phyloP scores from a whole-genome alignment of 176 grass and related monocot species.

The Dactylis glomerata region DNA sequence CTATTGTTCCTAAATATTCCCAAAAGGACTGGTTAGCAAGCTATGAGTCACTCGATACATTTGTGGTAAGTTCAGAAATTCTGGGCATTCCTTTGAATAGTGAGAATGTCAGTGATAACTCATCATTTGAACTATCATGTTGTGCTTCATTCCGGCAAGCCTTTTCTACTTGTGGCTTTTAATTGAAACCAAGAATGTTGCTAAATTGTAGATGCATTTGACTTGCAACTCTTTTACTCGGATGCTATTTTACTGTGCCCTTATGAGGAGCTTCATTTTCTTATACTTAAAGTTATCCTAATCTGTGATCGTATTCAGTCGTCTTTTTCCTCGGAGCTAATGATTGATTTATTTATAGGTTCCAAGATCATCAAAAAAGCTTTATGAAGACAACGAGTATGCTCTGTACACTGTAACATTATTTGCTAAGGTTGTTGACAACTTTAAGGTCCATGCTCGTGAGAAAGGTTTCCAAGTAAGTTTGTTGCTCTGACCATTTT shows the following conservation, averaged over 20 bases:
- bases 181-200: background rate
- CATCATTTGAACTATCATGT: background rate
- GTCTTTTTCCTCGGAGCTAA: constrained; percentile 23
- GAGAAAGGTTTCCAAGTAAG: constrained; percentile 92
- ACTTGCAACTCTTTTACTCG: background rate
- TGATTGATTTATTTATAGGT: constrained; percentile 56
- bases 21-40: constrained; percentile 91
- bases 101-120: background rate
- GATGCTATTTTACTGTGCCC: background rate
- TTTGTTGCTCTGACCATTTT: constrained; percentile 13
- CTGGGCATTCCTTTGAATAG: background rate
- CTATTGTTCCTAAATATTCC: constrained; percentile 88
- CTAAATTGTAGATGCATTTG: constrained; percentile 3
- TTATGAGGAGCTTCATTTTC: background rate
- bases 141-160: background rate
- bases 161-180: background rate
- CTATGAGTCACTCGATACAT: constrained; percentile 81
- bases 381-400: constrained; percentile 89
- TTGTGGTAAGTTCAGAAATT: constrained; percentile 58
- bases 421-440: constrained; percentile 85
- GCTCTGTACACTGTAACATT: constrained; percentile 92
- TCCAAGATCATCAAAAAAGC: constrained; percentile 78
- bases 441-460: constrained; percentile 75
- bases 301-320: background rate
- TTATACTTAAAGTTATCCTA: background rate